phyloP scores from a whole-genome alignment of 352 stramenopile genomes.

The Sclerospora graminicola region DNA sequence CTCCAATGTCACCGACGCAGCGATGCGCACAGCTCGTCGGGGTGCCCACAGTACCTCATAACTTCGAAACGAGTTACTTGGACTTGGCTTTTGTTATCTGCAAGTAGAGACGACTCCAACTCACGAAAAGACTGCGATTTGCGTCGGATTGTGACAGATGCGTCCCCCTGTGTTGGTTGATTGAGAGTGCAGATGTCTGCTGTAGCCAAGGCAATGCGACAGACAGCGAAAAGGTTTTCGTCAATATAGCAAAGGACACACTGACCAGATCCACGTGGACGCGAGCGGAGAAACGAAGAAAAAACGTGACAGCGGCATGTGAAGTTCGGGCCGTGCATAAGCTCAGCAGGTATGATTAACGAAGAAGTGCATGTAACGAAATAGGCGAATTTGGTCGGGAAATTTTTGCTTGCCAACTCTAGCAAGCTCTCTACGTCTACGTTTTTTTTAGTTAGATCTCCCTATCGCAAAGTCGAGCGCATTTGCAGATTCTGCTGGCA shows the following conservation, averaged over 20 bases:
- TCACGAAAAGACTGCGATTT: conserved; percentile 10
- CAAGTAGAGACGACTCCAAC: conserved; percentile 17
- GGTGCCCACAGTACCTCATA: conserved; percentile 36
- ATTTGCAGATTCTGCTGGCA: too few species aligned
- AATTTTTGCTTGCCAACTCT: too few species aligned
- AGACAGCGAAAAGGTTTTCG: conserved; percentile 19
- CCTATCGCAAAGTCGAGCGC: too few species aligned
- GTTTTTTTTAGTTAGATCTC: too few species aligned
- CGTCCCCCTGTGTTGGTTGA: conserved; percentile 2
- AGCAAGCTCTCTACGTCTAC: too few species aligned
- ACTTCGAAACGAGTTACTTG: neutral
- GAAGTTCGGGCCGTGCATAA: too few species aligned
- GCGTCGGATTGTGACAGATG: conserved; percentile 23
- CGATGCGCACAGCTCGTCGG: conserved; percentile 24
- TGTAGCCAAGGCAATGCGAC: conserved; percentile 28
- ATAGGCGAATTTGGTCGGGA: too few species aligned
- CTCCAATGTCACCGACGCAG: conserved; percentile 44
- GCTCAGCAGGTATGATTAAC: too few species aligned
- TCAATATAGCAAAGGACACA: conserved; percentile 22
- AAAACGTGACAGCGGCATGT: conserved; percentile 46
- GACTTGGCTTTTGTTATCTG: neutral
- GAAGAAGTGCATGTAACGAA: too few species aligned
- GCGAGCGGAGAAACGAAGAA: conserved; percentile 15
- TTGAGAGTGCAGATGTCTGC: neutral
- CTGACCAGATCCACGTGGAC: conserved; percentile 24